A percentile compares a stretch with the other conserved stretches of the same genome.
phyloP scores from a whole-genome alignment of 2,329 filamentous ascomycete genomes.

The Alternaria brassicicola region DNA sequence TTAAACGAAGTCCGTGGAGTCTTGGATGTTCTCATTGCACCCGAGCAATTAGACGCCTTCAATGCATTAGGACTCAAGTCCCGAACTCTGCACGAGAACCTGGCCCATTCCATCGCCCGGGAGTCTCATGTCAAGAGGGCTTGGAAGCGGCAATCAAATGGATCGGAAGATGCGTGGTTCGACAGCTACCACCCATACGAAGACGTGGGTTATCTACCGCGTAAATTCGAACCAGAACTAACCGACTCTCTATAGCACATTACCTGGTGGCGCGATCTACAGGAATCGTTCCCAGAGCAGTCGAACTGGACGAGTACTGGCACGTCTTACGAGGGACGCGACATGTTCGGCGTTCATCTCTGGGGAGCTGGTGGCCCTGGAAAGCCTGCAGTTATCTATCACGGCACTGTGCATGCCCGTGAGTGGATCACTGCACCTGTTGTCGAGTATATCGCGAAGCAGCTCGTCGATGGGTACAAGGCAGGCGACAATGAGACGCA shows the following conservation, averaged over 20 bases:
- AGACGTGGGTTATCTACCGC: constrained; percentile 18
- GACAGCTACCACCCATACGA: constrained; percentile 43
- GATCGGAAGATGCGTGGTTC: constrained; percentile 33
- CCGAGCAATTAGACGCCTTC: constrained; percentile 49
- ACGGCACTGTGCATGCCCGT: constrained; percentile 42
- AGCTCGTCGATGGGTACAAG: constrained; percentile 38
- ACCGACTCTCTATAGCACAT: constrained; percentile 14
- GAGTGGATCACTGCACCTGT: constrained; percentile 49
- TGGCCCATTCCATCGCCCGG: constrained; percentile 52
- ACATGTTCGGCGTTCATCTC: constrained; percentile 40
- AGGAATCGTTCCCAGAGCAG: constrained; percentile 32
- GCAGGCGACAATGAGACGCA: constrained; percentile 41
- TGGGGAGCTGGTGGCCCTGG: constrained; percentile 41
- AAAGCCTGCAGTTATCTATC: constrained; percentile 41
- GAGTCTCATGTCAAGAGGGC: constrained; percentile 53
- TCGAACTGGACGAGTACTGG: constrained; percentile 41
- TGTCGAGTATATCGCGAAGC: constrained; percentile 38
- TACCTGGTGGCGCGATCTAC: constrained; percentile 30
- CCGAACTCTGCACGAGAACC: constrained; percentile 52
- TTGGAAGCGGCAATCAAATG: constrained; percentile 32
- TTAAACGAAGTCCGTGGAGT: constrained; percentile 46
- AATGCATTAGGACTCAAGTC: constrained; percentile 45
- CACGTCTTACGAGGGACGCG: constrained; percentile 39
- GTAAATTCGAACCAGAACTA: background rate
- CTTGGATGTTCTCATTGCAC: constrained; percentile 54